Base-by-base conservation (phyloP, 352 stramenopile genomes). In the Phytopythium helicoides region DNA sequence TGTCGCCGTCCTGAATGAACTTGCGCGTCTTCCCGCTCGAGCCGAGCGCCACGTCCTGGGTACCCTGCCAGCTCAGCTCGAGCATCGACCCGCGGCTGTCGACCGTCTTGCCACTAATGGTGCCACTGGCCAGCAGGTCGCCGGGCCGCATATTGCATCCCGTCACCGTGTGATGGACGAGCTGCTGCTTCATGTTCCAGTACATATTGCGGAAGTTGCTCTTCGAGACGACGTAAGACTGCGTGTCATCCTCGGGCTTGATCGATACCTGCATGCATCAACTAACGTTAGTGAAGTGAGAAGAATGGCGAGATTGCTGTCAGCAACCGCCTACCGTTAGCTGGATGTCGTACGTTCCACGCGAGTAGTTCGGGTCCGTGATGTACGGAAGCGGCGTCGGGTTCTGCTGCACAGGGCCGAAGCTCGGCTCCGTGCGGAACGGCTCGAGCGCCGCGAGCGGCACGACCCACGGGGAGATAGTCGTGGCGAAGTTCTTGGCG, bases 121-220 rank as follows among this genome's bases (percentile, higher is more conserved):
- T 99, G 18, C 96, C 96, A 48, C 82, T 97, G 36, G 80, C 96
- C 18, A 98, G 66, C 46, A 98, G 67, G 64, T 99, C 96, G 19
- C 96, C 96, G 21, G 94, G 76, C 51, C 91, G 83, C 90, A 99
- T 98, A 56, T 97, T 93, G 78, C 94, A 98, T n/a, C 96, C 96
- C 31, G 94, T 98, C 23, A 98, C 86, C 16, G 92, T 97, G 80
- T 99, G 96, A 73, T 99, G 96, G 42, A 97, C 93, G 51, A 99
- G 73, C 71, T 97, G 90, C 74, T 99, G 96, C 68, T 97, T 95
- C 56, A 96, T 96, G 63, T 96, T 98, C 96, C 96, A 99, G 75
- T 99, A 98, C 75, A 98, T 87, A 78, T 98, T 89, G 49, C 73
- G 81, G 55, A 98, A 95, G 85, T 98, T 99, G 66, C 90, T 98